Evolutionary conservation across 768 basidiomycete species (phyloP).

Genomic region (Rhizopogon salebrosus): DNA sequence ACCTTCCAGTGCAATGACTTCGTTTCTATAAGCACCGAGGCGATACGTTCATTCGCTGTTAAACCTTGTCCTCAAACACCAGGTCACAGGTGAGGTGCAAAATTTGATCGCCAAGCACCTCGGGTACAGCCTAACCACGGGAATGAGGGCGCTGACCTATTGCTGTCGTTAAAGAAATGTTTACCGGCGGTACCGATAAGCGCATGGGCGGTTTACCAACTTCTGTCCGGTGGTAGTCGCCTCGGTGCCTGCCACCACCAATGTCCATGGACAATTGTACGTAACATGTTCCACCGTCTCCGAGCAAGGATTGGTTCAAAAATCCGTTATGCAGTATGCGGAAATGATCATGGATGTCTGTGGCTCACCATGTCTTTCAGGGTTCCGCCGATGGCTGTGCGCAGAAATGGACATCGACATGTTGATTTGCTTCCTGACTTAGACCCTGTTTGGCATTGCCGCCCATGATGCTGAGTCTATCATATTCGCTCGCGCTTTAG

Average conservation of each 20-base stretch:
- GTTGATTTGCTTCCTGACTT: not conserved
- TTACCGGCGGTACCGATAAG: not conserved
- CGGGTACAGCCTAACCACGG: not conserved
- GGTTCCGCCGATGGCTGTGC: not conserved
- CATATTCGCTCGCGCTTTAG: not conserved
- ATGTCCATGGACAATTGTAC: not conserved
- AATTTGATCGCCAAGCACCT: not conserved
- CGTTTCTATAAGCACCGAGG: no score
- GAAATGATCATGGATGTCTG: not conserved
- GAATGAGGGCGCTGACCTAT: no score
- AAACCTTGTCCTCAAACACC: not conserved
- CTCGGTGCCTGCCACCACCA: not conserved
- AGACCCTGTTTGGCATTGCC: not conserved
- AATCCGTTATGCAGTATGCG: not conserved
- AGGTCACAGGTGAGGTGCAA: not conserved
- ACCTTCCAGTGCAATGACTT: not conserved
- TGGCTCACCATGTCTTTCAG: not conserved
- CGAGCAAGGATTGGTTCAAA: not conserved
- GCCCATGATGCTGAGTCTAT: not conserved
- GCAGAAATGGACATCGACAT: not conserved
- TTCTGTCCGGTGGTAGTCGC: no score
- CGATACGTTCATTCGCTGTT: not conserved
- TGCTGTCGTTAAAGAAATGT: not conserved
- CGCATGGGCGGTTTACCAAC: no score
- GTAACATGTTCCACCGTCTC: not conserved